Base-by-base conservation (phyloP, 2,329 filamentous ascomycete species). In the Neurospora crassa region DNA sequence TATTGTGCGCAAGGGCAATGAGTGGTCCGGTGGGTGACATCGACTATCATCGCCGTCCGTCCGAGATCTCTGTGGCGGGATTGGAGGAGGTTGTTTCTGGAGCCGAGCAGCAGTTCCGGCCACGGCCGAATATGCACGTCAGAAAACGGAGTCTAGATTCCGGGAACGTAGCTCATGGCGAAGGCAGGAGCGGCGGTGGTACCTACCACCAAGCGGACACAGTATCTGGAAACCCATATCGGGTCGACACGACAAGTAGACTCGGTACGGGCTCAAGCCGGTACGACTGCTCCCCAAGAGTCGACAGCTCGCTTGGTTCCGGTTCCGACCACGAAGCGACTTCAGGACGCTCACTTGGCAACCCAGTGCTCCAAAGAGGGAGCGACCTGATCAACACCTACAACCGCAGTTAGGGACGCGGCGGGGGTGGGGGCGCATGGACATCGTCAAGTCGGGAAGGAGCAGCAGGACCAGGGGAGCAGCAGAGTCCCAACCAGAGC, bases 321-420 rank as follows among this genome's bases (percentile, higher is more conserved):
- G 16, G 16, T 8, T 11, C 11, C 11, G 40, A 11, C 11, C 11
- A 34, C 53, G 24, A 16, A 14, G 14, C 16, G 18, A 18, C 53
- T 34, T 12, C 7, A 8, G 24, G 3, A 34, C 24, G 16, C 14
- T 63, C 24, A 63, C 53, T 34, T 24, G 24, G 14, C 6, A 3
- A 63, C 3, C 1, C 14, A 63, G 4, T 37, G 16, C 53, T n/a
- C 16, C 53, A 34, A 63, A 16, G 14, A 63, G 8, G 53, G 29
- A 63, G 37, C 24, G 4, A 8, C 14, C 14, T 5, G 4, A 1
- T n/a, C 29, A 14, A 73, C 74, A 29, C 75, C 47, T 53, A 53
- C 76, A 71, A 29, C 71, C 73, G 16, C 72, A 70, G 67, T 69
- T 74, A 24, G 73, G 73, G 24, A 68, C 40, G 67, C 67, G 67